Evolutionary conservation across 164 flowering plant genomes (phyloP).

Genomic region (Vitis riparia): DNA sequence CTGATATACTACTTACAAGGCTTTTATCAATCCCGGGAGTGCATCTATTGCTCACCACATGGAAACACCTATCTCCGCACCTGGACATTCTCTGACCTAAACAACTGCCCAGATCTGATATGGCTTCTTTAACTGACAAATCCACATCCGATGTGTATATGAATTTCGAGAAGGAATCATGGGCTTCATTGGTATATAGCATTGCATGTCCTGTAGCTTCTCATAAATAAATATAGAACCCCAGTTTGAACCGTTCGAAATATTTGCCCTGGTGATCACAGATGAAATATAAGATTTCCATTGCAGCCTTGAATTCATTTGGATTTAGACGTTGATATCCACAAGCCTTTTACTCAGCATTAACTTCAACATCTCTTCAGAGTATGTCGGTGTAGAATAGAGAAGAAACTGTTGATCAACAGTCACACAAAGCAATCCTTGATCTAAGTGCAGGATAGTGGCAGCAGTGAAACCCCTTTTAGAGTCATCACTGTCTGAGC

Average conservation of each 20-base stretch:
- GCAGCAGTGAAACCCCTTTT: constrained; percentile 83
- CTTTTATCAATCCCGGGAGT: too few relatives aligned
- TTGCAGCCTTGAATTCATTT: too few relatives aligned
- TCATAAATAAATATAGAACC: too few relatives aligned
- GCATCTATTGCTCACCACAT: too few relatives aligned
- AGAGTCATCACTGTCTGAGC: constrained; percentile 44
- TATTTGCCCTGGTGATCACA: too few relatives aligned
- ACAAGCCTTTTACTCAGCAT: constrained; percentile 66
- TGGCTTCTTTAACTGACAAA: constrained; percentile 75
- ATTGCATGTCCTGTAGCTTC: background rate
- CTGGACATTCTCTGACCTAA: constrained; percentile 43
- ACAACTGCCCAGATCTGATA: constrained; percentile 80
- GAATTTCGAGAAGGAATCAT: constrained; percentile 76
- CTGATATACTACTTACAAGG: too few relatives aligned
- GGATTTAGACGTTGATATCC: constrained; percentile 35
- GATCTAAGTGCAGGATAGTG: constrained; percentile 62
- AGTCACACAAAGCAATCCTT: constrained; percentile 88
- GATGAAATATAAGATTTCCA: too few relatives aligned
- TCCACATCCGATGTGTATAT: constrained; percentile 78
- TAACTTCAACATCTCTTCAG: constrained; percentile 40
- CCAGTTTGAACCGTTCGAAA: too few relatives aligned
- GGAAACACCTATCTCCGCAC: too few relatives aligned
- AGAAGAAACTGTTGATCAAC: constrained; percentile 92
- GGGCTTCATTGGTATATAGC: constrained; percentile 14
- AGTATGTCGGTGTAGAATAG: constrained; percentile 42